phyloP scores from a whole-genome alignment of 306 rosid genomes.

The Comarum palustre region DNA sequence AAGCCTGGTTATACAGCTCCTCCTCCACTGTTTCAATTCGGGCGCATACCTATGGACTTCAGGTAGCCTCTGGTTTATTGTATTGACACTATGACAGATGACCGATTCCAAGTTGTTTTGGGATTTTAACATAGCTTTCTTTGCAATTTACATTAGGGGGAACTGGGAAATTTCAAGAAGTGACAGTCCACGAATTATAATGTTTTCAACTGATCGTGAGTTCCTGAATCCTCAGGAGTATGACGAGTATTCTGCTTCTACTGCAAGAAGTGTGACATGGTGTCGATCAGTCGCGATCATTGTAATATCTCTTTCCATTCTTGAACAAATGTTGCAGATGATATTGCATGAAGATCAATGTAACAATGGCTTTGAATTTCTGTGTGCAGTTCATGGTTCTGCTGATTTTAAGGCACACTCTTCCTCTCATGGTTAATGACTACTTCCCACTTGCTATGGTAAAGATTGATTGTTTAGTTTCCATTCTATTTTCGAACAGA shows the following conservation, averaged over 20 bases:
- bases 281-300: constrained; percentile 57
- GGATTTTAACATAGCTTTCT: background rate
- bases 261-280: constrained; percentile 51
- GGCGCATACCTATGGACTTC: constrained; percentile 91
- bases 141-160: constrained; percentile 53
- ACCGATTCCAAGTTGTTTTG: background rate
- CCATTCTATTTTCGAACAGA: background rate
- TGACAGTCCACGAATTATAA: constrained; percentile 68
- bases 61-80: constrained; percentile 42
- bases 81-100: background rate
- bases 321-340: background rate
- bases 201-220: constrained; percentile 73
- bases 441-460: constrained; percentile 67
- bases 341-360: background rate
- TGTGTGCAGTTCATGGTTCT: constrained; percentile 76
- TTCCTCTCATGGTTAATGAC: constrained; percentile 59
- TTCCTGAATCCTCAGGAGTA: constrained; percentile 37
- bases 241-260: constrained; percentile 57
- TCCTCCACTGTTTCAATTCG: constrained; percentile 74
- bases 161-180: constrained; percentile 92
- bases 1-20: constrained; percentile 91
- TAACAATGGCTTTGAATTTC: background rate
- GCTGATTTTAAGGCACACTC: constrained; percentile 68
- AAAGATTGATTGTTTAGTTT: constrained; percentile 14
- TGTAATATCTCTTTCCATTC: constrained; percentile 39